A percentile compares a stretch with the other conserved stretches of the same genome.
Evolutionary conservation across 345 rosid genomes (phyloP).

Genomic region (Turritis glabra): DNA sequence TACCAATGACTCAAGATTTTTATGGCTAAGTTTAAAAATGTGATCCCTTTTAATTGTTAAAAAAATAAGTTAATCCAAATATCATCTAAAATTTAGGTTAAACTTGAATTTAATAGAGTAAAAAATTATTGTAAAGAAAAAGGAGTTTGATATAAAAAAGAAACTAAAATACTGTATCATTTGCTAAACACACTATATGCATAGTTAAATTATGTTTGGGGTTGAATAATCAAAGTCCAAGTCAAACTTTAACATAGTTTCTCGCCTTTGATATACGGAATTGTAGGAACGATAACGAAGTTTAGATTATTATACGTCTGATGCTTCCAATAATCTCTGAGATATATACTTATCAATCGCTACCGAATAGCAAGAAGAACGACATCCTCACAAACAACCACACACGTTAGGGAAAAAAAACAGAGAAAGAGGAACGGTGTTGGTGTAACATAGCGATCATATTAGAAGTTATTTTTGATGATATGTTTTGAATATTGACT

Average conservation of each 20-base stretch:
- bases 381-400: constrained; percentile 15
- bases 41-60: neutral
- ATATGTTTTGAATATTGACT: constrained; percentile 20
- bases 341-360: constrained; percentile 22
- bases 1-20: neutral
- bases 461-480: neutral
- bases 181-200: neutral
- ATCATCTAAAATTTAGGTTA: neutral
- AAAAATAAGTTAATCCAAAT: neutral
- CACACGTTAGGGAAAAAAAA: neutral
- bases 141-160: neutral
- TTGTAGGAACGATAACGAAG: constrained; percentile 27
- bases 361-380: neutral
- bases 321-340: constrained; percentile 19
- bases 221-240: constrained; percentile 4
- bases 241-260: constrained; percentile 27
- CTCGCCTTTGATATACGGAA: constrained; percentile 23
- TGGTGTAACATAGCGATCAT: constrained; percentile 14
- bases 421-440: neutral
- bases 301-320: neutral
- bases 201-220: neutral
- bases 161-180: neutral
- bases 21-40: too few species aligned
- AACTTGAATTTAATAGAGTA: neutral
- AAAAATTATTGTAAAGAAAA: neutral